Base-by-base conservation (phyloP, 177 flowering plant species). In the Vitis hybrid region DNA sequence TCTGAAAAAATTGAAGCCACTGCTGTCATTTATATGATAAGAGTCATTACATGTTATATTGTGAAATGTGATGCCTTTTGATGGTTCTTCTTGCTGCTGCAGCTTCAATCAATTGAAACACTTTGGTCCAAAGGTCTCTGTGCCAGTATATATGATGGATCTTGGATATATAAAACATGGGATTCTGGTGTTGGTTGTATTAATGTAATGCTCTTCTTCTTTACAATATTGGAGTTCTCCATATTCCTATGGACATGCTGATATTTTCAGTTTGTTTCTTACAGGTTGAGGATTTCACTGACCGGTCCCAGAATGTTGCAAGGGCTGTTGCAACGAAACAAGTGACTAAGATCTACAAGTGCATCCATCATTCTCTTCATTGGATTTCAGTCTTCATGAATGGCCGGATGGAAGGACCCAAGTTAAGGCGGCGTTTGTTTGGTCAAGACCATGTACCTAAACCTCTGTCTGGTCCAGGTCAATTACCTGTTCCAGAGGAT, bases 271-370 rank as follows among this genome's bases (percentile, higher is more conserved):
- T 50, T 15, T 64, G 22, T 24, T 60, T 75, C 33, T 56, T 47
- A 61, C 80, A 88, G 95, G 84, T 90, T 54, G 90, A 90, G 71
- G 92, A 90, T 80, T 87, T 90, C 69, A 77, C 75, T 2, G 86
- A 83, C 54, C 79, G 76, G 56, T 78, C 88, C 44, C 76, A 85
- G 69, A 90, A 90, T 80, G 80, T 85, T 55, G 86, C 92, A 8
- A 83, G 95, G 80, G 82, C 88, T 12, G 89, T 88, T n/a, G 83
- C 82, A 52, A 54, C 13, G 57, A 60, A 31, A 49, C 75, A 80
- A 72, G 62, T 77, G 57, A 67, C 74, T 59, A 75, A 65, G 68
- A 88, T 89, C 22, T 80, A 85, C 68, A 65, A 72, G 62, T 82
- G 84, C 73, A 80, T 89, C 70, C 64, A 76, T 18, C 52, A 59